These are phyloP conservation scores for Pyrus bretschneideri DNA, from an alignment of 306 rosid species.

Conservation along the genomic window DNA sequence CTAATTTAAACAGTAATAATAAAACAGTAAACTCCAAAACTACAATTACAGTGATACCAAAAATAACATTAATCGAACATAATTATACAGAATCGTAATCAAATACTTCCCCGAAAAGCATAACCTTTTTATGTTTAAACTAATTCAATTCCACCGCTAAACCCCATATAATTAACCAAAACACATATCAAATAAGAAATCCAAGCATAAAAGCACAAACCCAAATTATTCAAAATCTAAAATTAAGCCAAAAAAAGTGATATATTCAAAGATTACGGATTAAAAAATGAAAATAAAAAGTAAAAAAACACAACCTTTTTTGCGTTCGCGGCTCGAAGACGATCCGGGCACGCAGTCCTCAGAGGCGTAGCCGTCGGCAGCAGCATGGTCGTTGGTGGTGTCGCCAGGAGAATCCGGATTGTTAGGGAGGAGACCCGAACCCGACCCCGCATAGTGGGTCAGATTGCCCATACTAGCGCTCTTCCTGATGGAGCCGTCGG, in stretches of 20 bases:
- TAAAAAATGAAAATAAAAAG: not conserved
- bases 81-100: not conserved
- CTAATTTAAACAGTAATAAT: not conserved
- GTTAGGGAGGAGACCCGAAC: constrained; percentile 26
- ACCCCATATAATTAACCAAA: not conserved
- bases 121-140: not conserved
- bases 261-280: not conserved
- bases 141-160: not conserved
- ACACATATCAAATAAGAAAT: not conserved
- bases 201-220: not conserved
- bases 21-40: not conserved
- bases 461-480: constrained; percentile 98
- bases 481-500: constrained; percentile 91
- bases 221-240: not conserved
- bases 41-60: not conserved
- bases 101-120: not conserved
- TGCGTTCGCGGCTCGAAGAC: constrained; percentile 88
- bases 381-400: constrained; percentile 59
- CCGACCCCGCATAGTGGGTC: constrained; percentile 65
- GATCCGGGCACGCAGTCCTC: constrained; percentile 98
- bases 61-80: too few species aligned
- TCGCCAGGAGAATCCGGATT: constrained; percentile 86
- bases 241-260: not conserved
- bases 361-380: constrained; percentile 84
- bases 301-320: constrained; percentile 55